Percentiles rank a stretch among this genome's conserved stretches.
Conservation (phyloP, 345 rosid species). For the Lumnitzera racemosa region DNA sequence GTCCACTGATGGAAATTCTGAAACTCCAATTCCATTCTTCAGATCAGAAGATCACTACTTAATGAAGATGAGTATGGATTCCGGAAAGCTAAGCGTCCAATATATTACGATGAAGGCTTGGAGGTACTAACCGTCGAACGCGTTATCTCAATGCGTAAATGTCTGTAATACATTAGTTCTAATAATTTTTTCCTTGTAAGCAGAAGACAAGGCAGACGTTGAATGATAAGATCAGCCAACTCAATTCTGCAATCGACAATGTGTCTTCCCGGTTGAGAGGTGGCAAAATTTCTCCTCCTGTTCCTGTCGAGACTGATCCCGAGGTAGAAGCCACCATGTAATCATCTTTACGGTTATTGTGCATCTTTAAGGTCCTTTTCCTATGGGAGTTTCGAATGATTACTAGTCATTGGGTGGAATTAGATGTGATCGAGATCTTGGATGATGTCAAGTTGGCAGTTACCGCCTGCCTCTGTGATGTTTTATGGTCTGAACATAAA, state of each 20-base stretch:
- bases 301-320: conserved; percentile 43
- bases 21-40: not conserved
- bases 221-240: conserved; percentile 79
- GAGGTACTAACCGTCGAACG: conserved; percentile 32
- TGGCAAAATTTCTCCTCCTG: conserved; percentile 33
- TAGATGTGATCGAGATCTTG: too few species aligned
- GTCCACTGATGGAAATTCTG: not conserved
- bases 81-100: conserved; percentile 55
- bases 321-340: conserved; percentile 41
- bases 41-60: conserved; percentile 75
- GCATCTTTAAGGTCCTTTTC: too few species aligned
- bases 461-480: too few species aligned
- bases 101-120: conserved; percentile 82
- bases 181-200: conserved; percentile 9
- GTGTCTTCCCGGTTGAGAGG: conserved; percentile 86
- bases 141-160: too few species aligned
- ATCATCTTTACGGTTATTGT: not conserved
- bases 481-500: too few species aligned
- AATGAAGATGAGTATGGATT: conserved; percentile 83
- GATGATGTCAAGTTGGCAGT: too few species aligned
- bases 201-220: conserved; percentile 84
- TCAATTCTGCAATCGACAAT: conserved; percentile 85
- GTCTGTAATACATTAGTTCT: not conserved
- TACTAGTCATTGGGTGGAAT: too few species aligned
- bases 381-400: too few species aligned